Evolutionary conservation across 768 basidiomycete species (phyloP), one percentile per base, ranked within the genome.

Genomic region (Omphalotus guepiniiformis): DNA sequence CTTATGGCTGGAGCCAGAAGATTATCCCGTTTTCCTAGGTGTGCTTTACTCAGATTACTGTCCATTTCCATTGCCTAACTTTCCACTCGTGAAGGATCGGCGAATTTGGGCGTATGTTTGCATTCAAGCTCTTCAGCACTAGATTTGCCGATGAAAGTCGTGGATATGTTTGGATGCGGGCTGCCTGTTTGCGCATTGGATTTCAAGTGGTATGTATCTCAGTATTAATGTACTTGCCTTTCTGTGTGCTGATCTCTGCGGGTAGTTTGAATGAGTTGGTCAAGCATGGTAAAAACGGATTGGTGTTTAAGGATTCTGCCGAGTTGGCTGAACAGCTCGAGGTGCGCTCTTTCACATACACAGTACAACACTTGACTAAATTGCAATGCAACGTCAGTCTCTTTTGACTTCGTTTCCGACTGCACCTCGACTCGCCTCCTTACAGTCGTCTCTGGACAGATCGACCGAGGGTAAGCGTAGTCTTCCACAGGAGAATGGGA

Each of bases 121-220:
- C 96, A 99, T 67, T 80, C 82, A 4, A 94, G 91, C 63, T 92
- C 91, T 0, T 94, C 91, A 2, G 87, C 79, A 1, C 68, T 93
- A 48, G 96, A 99, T 65, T 70, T 99, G 46, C 96, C 96, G 2
- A 99, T 99, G 96, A 99, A 99, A 65, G 83, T 99, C 4, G 93
- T 99, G 6, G 96, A 99, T 63, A 97, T 98, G 95, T 97, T 98
- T 68, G 96, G 96, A 3, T 97, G 94, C 56, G 86, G 86, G 4
- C 71, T 98, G 47, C 95, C 95, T 0, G 96, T 97, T 6, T 88
- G 94, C 52, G 94, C 96, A 0, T 74, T 93, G 3, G 74, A 83
- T 40, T 99, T 95, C 59, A 68, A 74, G 34, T 95, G 91, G 93
- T 94, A 52, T 55, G 25, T 25, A 49, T 13, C 23, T 40, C 18